phyloP scores from a whole-genome alignment of 257 asterid genomes.

The Voacanga thouarsii region DNA sequence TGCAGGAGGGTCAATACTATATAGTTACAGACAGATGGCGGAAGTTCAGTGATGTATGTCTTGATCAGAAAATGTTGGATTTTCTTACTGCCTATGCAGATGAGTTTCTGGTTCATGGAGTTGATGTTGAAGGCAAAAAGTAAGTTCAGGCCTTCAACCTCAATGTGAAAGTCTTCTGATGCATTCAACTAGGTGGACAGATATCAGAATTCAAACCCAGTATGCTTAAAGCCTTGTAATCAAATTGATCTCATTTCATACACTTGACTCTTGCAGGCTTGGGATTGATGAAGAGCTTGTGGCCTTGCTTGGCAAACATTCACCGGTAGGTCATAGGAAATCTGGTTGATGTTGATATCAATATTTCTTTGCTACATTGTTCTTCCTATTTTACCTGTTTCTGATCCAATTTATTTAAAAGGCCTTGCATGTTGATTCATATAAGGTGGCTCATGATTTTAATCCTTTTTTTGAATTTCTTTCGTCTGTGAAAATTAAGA shows the following conservation, averaged over 20 bases:
- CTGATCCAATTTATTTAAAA: not conserved
- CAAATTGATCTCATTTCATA: not conserved
- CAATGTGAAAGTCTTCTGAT: not conserved
- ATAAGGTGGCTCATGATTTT: not conserved
- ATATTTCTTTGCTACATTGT: not conserved
- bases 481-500: not conserved
- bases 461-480: no score
- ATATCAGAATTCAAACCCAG: not conserved
- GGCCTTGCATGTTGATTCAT: not conserved
- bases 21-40: conserved; percentile 98
- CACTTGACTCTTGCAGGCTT: conserved; percentile 45
- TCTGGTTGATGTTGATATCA: not conserved
- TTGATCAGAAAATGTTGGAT: conserved; percentile 59
- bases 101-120: conserved; percentile 97
- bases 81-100: conserved; percentile 75
- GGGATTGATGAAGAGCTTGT: conserved; percentile 98
- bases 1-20: conserved; percentile 71
- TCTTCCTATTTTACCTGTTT: not conserved
- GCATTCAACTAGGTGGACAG: not conserved
- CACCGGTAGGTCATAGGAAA: conserved; percentile 50
- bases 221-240: not conserved
- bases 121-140: conserved; percentile 98
- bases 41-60: conserved; percentile 81
- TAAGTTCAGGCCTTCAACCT: conserved; percentile 24
- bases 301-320: conserved; percentile 68